These are phyloP conservation scores for Grammothele lineata DNA, from an alignment of 768 basidiomycete genomes.

Conservation along the genomic window DNA sequence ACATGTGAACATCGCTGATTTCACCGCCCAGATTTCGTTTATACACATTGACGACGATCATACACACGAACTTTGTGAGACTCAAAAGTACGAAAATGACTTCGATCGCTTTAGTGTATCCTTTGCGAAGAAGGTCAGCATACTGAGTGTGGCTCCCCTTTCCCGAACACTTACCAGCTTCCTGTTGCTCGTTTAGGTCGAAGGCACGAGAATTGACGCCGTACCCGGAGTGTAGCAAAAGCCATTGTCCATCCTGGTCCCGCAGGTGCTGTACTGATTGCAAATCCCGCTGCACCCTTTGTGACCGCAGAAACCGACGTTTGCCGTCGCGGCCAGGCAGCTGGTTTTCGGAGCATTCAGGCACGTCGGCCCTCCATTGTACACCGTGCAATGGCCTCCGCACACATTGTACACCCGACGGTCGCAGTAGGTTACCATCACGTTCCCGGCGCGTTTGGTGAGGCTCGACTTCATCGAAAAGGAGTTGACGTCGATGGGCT, in stretches of 20 bases:
- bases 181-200: neutral
- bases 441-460: conserved; percentile 13
- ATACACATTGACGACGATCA: too few relatives aligned
- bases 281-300: conserved; percentile 23
- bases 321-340: conserved; percentile 25
- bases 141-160: too few relatives aligned
- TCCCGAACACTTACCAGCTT: too few relatives aligned
- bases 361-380: conserved; percentile 24
- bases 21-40: too few relatives aligned
- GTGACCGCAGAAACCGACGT: conserved; percentile 28
- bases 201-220: neutral
- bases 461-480: too few relatives aligned
- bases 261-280: conserved; percentile 23
- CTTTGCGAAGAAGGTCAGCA: too few relatives aligned
- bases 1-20: too few relatives aligned
- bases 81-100: too few relatives aligned
- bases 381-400: conserved; percentile 28
- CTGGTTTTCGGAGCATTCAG: conserved; percentile 23
- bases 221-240: conserved; percentile 3
- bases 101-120: too few relatives aligned
- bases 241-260: conserved; percentile 18
- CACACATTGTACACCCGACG: conserved; percentile 20
- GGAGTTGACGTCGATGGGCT: conserved; percentile 9
- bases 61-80: too few relatives aligned
- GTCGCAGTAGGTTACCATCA: conserved; percentile 26